phyloP scores from a whole-genome alignment of 2,329 filamentous ascomycete species.

The Cercospora citrullina region DNA sequence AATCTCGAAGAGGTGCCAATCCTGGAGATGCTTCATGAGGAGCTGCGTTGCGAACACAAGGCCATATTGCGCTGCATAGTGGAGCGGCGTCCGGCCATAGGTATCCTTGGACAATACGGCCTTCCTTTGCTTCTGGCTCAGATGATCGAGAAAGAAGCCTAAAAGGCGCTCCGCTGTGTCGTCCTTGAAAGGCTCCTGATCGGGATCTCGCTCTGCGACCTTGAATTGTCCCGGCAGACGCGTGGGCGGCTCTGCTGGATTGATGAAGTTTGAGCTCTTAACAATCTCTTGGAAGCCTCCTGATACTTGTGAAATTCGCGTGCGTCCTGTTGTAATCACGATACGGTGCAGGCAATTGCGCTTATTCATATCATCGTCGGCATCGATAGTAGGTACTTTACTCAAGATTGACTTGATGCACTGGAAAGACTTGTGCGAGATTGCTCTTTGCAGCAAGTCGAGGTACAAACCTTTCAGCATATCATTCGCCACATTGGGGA shows the following conservation, averaged over 20 bases:
- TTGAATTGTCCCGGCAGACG: constrained; percentile 62
- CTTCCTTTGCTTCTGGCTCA: constrained; percentile 66
- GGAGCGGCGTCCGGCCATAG: constrained; percentile 80
- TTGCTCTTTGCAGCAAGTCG: constrained; percentile 75
- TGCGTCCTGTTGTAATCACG: constrained; percentile 86
- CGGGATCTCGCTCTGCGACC: constrained; percentile 62
- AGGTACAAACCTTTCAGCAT: constrained; percentile 68
- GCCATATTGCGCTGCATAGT: constrained; percentile 93
- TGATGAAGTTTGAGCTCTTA: constrained; percentile 71
- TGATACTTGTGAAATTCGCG: constrained; percentile 55
- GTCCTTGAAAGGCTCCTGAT: constrained; percentile 62
- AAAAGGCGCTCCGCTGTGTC: constrained; percentile 75
- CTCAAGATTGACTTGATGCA: constrained; percentile 72
- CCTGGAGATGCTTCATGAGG: constrained; percentile 83
- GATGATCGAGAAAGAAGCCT: constrained; percentile 62
- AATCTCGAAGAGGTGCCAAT: constrained; percentile 84
- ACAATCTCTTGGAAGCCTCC: constrained; percentile 38
- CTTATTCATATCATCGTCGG: constrained; percentile 88
- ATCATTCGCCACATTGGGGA: constrained; percentile 42
- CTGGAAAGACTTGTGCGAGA: constrained; percentile 66
- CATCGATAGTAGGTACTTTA: constrained; percentile 71
- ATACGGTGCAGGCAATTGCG: constrained; percentile 91
- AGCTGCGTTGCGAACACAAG: constrained; percentile 87
- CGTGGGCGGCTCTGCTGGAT: constrained; percentile 70
- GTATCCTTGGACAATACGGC: constrained; percentile 71